phyloP scores from a whole-genome alignment of 345 rosid species.

The Hibiscus trionum region DNA sequence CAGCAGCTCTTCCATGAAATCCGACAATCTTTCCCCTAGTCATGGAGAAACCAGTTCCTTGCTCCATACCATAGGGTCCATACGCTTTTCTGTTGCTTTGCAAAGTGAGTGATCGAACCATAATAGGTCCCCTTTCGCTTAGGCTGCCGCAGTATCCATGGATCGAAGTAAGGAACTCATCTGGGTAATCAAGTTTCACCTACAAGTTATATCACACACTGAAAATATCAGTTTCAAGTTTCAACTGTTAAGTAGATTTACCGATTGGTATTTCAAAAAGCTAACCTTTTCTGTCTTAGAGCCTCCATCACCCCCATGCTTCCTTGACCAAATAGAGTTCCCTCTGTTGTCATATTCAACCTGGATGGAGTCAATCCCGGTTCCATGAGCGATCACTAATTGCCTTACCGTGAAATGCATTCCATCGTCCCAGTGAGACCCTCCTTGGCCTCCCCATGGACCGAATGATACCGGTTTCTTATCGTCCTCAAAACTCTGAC shows the following conservation, averaged over 20 bases:
- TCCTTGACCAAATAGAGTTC: slow-evolving; percentile 59
- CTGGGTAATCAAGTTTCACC: slow-evolving; percentile 68
- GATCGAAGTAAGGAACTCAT: slow-evolving; percentile 58
- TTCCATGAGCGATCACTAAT: slow-evolving; percentile 50
- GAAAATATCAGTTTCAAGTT: no score
- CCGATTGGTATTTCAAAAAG: background rate
- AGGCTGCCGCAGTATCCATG: slow-evolving; percentile 55
- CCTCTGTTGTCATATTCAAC: slow-evolving; percentile 66
- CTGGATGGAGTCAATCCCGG: slow-evolving; percentile 62
- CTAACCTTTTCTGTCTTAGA: slow-evolving; percentile 47
- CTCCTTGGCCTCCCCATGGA: slow-evolving; percentile 83
- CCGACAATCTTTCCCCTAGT: slow-evolving; percentile 61
- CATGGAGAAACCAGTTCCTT: slow-evolving; percentile 54
- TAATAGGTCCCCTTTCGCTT: slow-evolving; percentile 33
- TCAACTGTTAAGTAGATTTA: background rate
- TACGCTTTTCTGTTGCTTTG: slow-evolving; percentile 57
- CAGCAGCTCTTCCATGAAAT: slow-evolving; percentile 63
- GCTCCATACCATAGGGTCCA: slow-evolving; percentile 77
- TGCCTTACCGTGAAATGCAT: slow-evolving; percentile 49
- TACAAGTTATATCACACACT: background rate
- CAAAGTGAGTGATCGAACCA: slow-evolving; percentile 62
- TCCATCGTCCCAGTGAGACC: slow-evolving; percentile 75
- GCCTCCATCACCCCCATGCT: slow-evolving; percentile 76
- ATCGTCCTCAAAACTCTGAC: slow-evolving; percentile 38
- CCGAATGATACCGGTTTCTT: slow-evolving; percentile 53